Conservation (phyloP, 345 rosid species). For the Gossypium arboreum region DNA sequence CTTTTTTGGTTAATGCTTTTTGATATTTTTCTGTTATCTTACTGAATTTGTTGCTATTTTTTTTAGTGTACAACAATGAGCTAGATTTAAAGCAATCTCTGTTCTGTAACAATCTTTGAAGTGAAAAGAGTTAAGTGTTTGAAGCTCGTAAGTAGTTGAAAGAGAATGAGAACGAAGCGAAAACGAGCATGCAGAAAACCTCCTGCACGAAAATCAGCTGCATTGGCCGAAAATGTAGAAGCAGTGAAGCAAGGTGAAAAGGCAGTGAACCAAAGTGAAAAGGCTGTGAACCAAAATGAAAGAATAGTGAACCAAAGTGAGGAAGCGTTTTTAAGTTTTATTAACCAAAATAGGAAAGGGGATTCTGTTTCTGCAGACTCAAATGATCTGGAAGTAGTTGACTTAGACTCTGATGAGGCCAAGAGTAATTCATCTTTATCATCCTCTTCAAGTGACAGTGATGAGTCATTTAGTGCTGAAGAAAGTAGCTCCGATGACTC, state of each 20-base stretch:
- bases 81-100: not conserved
- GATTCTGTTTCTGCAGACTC: not conserved
- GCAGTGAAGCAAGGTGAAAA: not conserved
- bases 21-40: not conserved
- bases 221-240: constrained; percentile 14
- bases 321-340: constrained; percentile 23
- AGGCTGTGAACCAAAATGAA: constrained; percentile 6
- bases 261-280: constrained; percentile 2
- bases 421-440: constrained; percentile 3
- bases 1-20: not conserved
- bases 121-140: not conserved
- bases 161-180: constrained; percentile 19
- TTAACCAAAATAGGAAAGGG: constrained; percentile 21
- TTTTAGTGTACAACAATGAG: not conserved
- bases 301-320: constrained; percentile 9
- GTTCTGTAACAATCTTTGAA: not conserved
- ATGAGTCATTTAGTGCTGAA: constrained; percentile 8
- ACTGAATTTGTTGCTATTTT: not conserved
- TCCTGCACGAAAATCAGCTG: not conserved
- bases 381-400: constrained; percentile 13
- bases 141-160: constrained; percentile 4
- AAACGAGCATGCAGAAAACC: constrained; percentile 23
- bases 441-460: constrained; percentile 13
- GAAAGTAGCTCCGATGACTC: constrained; percentile 15
- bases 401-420: not conserved